Percentiles rank a stretch among this genome's conserved stretches.
Conservation (phyloP, 1,139 yeast genomes). For the Nakaseomyces bracarensis region DNA sequence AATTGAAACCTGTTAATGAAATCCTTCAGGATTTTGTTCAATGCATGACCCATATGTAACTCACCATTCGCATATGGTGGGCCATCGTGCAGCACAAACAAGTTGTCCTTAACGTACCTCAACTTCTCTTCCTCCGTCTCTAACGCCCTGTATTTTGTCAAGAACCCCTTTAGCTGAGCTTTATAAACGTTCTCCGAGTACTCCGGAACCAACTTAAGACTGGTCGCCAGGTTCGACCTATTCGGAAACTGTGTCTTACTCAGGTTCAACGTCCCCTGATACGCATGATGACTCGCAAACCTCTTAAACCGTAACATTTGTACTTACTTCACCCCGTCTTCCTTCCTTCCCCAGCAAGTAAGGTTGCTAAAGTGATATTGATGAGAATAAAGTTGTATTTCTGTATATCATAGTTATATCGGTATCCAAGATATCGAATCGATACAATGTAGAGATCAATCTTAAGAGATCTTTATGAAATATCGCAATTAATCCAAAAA, state of each 20-base stretch:
- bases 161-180: slow-evolving; percentile 28
- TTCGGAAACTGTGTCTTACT: slow-evolving; percentile 47
- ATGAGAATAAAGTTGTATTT: too few species aligned
- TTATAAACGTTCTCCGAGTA: slow-evolving; percentile 33
- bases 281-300: slow-evolving; percentile 30
- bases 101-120: slow-evolving; percentile 24
- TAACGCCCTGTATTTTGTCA: slow-evolving; percentile 12
- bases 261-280: slow-evolving; percentile 42
- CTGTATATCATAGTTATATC: too few species aligned
- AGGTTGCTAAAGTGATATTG: too few species aligned
- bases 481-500: too few species aligned
- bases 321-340: too few species aligned
- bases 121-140: slow-evolving; percentile 12
- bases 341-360: too few species aligned
- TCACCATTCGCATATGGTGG: slow-evolving; percentile 98
- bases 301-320: not conserved
- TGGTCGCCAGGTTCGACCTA: slow-evolving; percentile 37
- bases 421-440: too few species aligned
- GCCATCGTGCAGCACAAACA: slow-evolving; percentile 85
- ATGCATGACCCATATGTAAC: slow-evolving; percentile 86
- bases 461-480: too few species aligned
- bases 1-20: slow-evolving; percentile 68
- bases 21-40: slow-evolving; percentile 84
- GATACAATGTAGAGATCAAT: too few species aligned
- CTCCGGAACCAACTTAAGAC: slow-evolving; percentile 33